phyloP scores from a whole-genome alignment of 148 eudicot species.

The Pouteria glomerata region DNA sequence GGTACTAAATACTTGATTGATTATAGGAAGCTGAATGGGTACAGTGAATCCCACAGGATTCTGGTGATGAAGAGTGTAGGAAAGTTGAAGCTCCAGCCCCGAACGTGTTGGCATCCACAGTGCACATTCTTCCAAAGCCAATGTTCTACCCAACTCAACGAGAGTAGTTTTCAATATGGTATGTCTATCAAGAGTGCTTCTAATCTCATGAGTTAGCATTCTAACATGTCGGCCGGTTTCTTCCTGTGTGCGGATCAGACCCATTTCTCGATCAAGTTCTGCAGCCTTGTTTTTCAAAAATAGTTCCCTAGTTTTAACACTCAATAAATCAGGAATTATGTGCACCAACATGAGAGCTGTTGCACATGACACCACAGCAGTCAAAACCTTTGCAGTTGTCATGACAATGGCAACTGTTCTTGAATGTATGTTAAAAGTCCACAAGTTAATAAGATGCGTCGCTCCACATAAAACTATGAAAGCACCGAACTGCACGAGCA shows the following conservation, averaged over 20 bases:
- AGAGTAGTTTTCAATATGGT: conserved; percentile 87
- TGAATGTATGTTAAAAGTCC: conserved; percentile 74
- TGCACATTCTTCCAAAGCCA: conserved; percentile 92
- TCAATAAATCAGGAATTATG: conserved; percentile 85
- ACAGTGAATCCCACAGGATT: conserved; percentile 84
- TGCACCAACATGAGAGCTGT: conserved; percentile 96
- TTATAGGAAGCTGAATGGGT: conserved; percentile 79
- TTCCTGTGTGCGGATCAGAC: conserved; percentile 89
- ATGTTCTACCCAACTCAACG: conserved; percentile 88
- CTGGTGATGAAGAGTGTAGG: conserved; percentile 87
- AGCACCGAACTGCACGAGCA: conserved; percentile 94
- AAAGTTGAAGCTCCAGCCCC: conserved; percentile 83
- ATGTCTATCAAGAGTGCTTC: conserved; percentile 95
- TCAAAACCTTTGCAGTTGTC: conserved; percentile 76
- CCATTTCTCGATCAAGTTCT: conserved; percentile 92
- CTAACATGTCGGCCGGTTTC: conserved; percentile 95
- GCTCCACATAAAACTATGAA: conserved; percentile 96
- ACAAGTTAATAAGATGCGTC: conserved; percentile 79
- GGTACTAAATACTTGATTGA: conserved; percentile 73
- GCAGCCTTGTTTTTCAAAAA: conserved; percentile 96
- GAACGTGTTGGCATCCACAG: conserved; percentile 94
- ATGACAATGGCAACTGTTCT: conserved; percentile 75
- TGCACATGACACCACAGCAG: conserved; percentile 84
- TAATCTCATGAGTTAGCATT: conserved; percentile 92
- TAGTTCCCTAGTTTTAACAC: conserved; percentile 87